These are phyloP conservation scores for Nicotiana tomentosiformis DNA, from an alignment of 257 asterid species.

Conservation along the genomic window DNA sequence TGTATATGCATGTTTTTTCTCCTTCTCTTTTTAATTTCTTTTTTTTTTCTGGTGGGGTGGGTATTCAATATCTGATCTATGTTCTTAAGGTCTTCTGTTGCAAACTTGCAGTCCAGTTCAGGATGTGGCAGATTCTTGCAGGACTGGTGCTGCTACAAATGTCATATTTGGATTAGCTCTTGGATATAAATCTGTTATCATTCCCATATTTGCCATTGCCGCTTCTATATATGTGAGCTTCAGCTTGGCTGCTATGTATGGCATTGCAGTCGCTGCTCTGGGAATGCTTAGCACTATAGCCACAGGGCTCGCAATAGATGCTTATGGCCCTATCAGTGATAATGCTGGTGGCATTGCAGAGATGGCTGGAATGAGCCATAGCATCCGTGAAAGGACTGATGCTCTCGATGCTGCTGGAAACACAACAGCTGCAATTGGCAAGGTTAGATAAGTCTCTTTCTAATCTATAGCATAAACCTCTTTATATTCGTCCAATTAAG, in stretches of 20 bases:
- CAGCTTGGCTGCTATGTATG: constrained; percentile 46
- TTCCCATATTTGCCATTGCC: constrained; percentile 42
- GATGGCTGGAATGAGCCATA: constrained; percentile 48
- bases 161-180: constrained; percentile 45
- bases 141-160: constrained; percentile 48
- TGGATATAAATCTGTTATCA: constrained; percentile 43
- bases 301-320: constrained; percentile 45
- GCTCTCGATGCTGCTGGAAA: constrained; percentile 51
- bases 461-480: not conserved
- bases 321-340: constrained; percentile 50
- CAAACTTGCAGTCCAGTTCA: constrained; percentile 33
- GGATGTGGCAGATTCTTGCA: constrained; percentile 48
- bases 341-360: constrained; percentile 50
- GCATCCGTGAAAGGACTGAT: constrained; percentile 36
- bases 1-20: not conserved
- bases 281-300: constrained; percentile 52
- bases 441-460: constrained; percentile 15
- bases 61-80: not conserved
- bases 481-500: not conserved
- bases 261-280: constrained; percentile 42
- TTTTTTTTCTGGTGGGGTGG: not conserved
- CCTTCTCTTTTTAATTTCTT: not conserved
- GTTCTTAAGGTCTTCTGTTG: not conserved
- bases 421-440: constrained; percentile 50
- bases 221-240: constrained; percentile 40